A percentile compares a stretch with the other conserved stretches of the same genome.
These are phyloP conservation scores for Erysimum cheiri DNA, from an alignment of 441 rosid species.

Conservation along the genomic window DNA sequence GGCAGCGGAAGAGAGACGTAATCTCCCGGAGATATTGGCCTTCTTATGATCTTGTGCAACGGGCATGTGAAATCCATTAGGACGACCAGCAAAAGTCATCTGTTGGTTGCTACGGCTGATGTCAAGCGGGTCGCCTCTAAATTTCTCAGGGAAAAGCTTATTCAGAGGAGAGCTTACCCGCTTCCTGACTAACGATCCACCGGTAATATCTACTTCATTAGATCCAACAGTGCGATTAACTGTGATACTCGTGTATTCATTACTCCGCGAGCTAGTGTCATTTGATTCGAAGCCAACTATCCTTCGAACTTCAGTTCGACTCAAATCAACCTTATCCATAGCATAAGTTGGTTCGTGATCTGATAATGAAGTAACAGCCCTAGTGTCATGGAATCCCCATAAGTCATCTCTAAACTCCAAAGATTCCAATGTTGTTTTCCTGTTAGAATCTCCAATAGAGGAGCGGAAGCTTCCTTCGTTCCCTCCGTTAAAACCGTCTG, in stretches of 20 bases:
- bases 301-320: conserved; percentile 65
- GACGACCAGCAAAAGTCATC: conserved; percentile 42
- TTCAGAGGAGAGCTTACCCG: conserved; percentile 74
- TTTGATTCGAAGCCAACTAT: conserved; percentile 80
- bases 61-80: conserved; percentile 42
- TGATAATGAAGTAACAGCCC: conserved; percentile 46
- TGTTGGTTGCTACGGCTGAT: conserved; percentile 55
- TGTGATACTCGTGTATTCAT: conserved; percentile 46
- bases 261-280: conserved; percentile 44
- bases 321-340: conserved; percentile 47
- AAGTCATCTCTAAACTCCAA: conserved; percentile 54
- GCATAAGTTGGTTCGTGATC: conserved; percentile 50
- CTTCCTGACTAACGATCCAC: conserved; percentile 73
- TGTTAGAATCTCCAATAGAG: conserved; percentile 58
- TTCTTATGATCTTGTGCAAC: conserved; percentile 63
- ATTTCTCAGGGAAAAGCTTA: conserved; percentile 61
- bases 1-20: conserved; percentile 43
- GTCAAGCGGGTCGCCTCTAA: conserved; percentile 63
- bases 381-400: conserved; percentile 41
- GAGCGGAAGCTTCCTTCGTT: conserved; percentile 46
- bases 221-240: conserved; percentile 42
- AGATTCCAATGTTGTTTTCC: conserved; percentile 53
- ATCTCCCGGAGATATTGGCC: conserved; percentile 60
- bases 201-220: conserved; percentile 52
- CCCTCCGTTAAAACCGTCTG: conserved; percentile 57